Percentiles rank a stretch among this genome's conserved stretches.
phyloP scores from a whole-genome alignment of 345 rosid genomes.

The Eucalyptus leucophloia region DNA sequence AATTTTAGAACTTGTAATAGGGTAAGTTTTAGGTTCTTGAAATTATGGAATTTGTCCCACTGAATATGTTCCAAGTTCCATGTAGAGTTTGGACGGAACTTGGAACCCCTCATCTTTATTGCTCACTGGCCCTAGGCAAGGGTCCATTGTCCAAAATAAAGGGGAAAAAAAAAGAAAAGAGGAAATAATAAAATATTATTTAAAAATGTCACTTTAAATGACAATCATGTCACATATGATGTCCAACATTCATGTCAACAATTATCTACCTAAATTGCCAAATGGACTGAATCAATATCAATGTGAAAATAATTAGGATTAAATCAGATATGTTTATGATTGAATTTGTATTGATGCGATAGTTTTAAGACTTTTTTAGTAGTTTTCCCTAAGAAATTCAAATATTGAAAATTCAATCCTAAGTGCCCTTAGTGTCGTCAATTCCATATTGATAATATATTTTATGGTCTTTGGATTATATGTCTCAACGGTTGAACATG shows the following conservation, averaged over 20 bases:
- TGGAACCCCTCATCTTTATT: neutral
- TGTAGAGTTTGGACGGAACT: neutral
- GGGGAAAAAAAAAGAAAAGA: no score
- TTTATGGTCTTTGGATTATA: neutral
- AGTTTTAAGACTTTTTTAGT: no score
- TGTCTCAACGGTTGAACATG: neutral
- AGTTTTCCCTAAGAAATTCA: no score
- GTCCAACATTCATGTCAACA: fast-evolving
- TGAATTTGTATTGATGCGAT: no score
- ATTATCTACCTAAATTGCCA: neutral
- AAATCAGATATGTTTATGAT: neutral
- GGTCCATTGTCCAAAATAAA: neutral
- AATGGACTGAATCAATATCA: neutral
- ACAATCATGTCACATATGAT: neutral
- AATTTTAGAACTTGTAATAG: neutral
- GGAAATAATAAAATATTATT: no score
- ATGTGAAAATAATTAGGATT: no score
- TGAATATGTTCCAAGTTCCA: neutral
- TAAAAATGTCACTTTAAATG: neutral
- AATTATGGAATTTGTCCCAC: neutral
- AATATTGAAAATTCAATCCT: neutral
- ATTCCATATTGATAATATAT: neutral
- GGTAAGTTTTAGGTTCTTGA: no score
- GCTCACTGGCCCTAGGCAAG: fast-evolving
- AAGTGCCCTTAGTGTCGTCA: neutral